Percentiles rank a stretch among this genome's conserved stretches.
These are phyloP conservation scores for Laguncularia racemosa DNA, from an alignment of 345 rosid species.

Conservation along the genomic window DNA sequence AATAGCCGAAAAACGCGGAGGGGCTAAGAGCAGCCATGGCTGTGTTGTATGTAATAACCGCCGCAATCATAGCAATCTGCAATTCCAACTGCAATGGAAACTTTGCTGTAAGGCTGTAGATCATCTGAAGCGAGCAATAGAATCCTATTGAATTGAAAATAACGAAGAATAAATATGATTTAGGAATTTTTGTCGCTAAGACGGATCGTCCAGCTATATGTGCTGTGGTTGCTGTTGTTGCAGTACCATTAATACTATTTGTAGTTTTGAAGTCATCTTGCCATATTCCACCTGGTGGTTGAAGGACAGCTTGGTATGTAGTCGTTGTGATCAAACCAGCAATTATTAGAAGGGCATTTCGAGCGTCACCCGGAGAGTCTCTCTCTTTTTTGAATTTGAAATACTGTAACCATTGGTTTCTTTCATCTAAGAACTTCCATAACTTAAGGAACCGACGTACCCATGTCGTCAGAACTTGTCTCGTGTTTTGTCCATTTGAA, in stretches of 20 bases:
- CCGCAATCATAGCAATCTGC: background rate
- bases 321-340: slow-evolving; percentile 2
- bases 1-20: background rate
- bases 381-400: slow-evolving; percentile 5
- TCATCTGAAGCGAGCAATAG: background rate
- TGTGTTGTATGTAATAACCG: background rate
- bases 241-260: background rate
- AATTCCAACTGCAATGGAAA: slow-evolving; percentile 3
- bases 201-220: background rate
- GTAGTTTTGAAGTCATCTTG: background rate
- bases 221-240: background rate
- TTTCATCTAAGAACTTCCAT: background rate
- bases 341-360: background rate
- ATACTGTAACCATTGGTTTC: background rate
- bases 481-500: too few relatives aligned
- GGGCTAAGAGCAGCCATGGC: background rate
- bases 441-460: too few relatives aligned
- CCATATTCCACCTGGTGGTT: slow-evolving; percentile 7
- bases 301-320: slow-evolving; percentile 6
- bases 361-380: slow-evolving; percentile 1
- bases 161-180: background rate
- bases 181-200: background rate
- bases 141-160: slow-evolving; percentile 2
- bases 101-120: background rate
- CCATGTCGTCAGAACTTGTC: too few relatives aligned